These are phyloP conservation scores for Benincasa hispida DNA, from an alignment of 306 rosid genomes.

Conservation along the genomic window DNA sequence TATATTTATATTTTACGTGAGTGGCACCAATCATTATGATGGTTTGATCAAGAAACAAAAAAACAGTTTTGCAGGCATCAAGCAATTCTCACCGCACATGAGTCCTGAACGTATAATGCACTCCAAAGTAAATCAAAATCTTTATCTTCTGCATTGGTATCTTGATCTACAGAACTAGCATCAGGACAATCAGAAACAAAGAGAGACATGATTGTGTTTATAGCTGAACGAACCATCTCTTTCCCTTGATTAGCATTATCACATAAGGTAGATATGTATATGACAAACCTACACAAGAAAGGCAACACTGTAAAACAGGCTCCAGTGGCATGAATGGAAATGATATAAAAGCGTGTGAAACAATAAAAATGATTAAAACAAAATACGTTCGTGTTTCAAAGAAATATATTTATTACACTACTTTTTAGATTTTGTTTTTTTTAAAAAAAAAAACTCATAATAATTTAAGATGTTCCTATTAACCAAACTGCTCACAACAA, in stretches of 20 bases:
- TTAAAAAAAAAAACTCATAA: too few relatives aligned
- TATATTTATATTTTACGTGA: too few relatives aligned
- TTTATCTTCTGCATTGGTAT: conserved; percentile 27
- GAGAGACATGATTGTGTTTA: conserved; percentile 38
- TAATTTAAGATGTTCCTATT: neutral
- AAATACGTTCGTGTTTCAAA: neutral
- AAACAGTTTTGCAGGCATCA: neutral
- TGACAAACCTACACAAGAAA: conserved; percentile 41
- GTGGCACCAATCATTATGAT: too few relatives aligned
- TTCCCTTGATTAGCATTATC: conserved; percentile 57
- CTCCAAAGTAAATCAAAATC: conserved; percentile 68
- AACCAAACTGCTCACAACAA: neutral
- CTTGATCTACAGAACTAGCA: conserved; percentile 28
- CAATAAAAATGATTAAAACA: neutral
- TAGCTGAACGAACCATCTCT: conserved; percentile 43
- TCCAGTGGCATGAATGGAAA: neutral
- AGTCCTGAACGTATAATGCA: conserved; percentile 61
- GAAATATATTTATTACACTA: neutral
- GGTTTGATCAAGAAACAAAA: neutral
- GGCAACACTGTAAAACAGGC: conserved; percentile 14
- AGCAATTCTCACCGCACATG: conserved; percentile 31
- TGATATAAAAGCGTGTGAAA: neutral
- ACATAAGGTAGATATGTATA: conserved; percentile 67
- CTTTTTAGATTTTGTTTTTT: neutral
- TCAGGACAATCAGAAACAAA: conserved; percentile 39